Percentiles rank a stretch among this genome's conserved stretches.
phyloP scores from a whole-genome alignment of 2,329 filamentous ascomycete species.

The Helotiales sp. region DNA sequence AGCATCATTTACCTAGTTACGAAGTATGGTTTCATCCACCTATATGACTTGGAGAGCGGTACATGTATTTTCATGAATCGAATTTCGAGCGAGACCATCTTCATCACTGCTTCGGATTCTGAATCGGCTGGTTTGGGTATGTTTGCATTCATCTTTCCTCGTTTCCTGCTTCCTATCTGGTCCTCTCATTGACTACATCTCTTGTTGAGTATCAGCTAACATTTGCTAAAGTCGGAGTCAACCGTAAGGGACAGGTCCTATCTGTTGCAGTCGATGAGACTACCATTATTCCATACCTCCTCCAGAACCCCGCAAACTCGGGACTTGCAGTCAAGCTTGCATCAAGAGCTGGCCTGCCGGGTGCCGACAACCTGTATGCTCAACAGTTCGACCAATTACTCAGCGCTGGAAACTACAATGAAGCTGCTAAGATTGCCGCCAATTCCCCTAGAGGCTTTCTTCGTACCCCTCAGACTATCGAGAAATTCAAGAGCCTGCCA shows the following conservation, averaged over 20 bases:
- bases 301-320: slow-evolving; percentile 94
- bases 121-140: slow-evolving; percentile 76
- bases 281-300: slow-evolving; percentile 90
- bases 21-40: slow-evolving; percentile 98
- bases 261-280: slow-evolving; percentile 92
- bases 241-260: slow-evolving; percentile 95
- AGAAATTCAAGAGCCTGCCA: slow-evolving; percentile 89
- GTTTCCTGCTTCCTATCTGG: neutral
- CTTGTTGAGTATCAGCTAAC: neutral
- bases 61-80: slow-evolving; percentile 99
- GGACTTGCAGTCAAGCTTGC: slow-evolving; percentile 95
- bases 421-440: slow-evolving; percentile 93
- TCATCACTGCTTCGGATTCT: slow-evolving; percentile 85
- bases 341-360: slow-evolving; percentile 89
- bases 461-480: slow-evolving; percentile 91
- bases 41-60: slow-evolving; percentile 96
- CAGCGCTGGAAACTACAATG: slow-evolving; percentile 76
- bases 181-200: neutral
- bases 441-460: slow-evolving; percentile 96
- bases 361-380: slow-evolving; percentile 90
- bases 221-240: slow-evolving; percentile 71
- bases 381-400: slow-evolving; percentile 92
- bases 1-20: slow-evolving; percentile 97
- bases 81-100: slow-evolving; percentile 98
- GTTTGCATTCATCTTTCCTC: neutral